A percentile compares a stretch with the other conserved stretches of the same genome.
phyloP scores from a whole-genome alignment of 2,329 filamentous ascomycete genomes.

The Pyricularia pennisetigena region DNA sequence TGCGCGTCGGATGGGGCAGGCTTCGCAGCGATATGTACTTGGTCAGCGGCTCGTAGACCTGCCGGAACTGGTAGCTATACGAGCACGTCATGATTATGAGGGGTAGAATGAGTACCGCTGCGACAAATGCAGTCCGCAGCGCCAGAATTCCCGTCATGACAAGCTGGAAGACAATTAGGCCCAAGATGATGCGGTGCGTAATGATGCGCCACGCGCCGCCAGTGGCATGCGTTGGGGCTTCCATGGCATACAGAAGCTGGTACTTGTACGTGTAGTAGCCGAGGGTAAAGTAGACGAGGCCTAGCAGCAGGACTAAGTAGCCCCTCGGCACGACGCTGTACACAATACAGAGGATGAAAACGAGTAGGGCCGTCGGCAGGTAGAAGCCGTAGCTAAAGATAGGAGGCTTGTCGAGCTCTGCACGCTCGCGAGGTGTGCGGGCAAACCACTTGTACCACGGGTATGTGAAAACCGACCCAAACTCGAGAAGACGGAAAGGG shows the following conservation, averaged over 20 bases:
- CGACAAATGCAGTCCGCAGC: conserved; percentile 60
- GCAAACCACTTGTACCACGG: conserved; percentile 70
- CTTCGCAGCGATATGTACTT: conserved; percentile 86
- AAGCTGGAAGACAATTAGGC: conserved; percentile 79
- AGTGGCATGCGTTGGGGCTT: conserved; percentile 88
- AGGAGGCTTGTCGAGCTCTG: conserved; percentile 71
- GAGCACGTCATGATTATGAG: conserved; percentile 73
- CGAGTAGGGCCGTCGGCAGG: conserved; percentile 80
- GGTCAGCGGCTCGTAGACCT: conserved; percentile 79
- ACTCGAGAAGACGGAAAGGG: conserved; percentile 82
- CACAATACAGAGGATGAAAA: conserved; percentile 91
- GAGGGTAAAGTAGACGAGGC: conserved; percentile 71
- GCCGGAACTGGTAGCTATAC: conserved; percentile 76
- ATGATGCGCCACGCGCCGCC: conserved; percentile 96
- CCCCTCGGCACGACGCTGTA: conserved; percentile 81
- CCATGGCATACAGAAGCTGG: conserved; percentile 96
- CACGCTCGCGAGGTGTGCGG: conserved; percentile 82
- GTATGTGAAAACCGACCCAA: conserved; percentile 76
- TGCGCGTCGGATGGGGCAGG: conserved; percentile 41
- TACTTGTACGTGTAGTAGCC: conserved; percentile 94
- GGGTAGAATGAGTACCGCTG: conserved; percentile 64
- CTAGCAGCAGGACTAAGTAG: conserved; percentile 72
- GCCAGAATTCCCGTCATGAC: conserved; percentile 85
- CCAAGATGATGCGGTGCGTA: conserved; percentile 80
- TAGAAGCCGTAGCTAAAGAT: conserved; percentile 95